Conservation (phyloP, 2,329 filamentous ascomycete genomes). For the Aspergillus sp. region DNA sequence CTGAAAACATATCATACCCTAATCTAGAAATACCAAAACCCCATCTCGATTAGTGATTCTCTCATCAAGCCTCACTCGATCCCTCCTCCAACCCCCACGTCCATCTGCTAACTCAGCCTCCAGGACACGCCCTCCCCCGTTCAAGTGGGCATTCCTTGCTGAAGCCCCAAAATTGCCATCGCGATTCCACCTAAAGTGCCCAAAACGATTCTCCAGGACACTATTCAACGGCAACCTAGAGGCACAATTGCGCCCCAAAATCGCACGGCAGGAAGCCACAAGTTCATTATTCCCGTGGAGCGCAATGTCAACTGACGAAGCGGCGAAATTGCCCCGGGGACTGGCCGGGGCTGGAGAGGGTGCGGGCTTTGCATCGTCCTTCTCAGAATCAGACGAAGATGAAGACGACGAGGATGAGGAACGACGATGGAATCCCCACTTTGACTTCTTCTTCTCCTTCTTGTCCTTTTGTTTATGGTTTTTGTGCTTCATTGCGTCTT, state of each 20-base stretch:
- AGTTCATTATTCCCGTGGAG: slow-evolving; percentile 37
- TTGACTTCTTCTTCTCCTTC: slow-evolving; percentile 10
- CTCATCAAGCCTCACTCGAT: slow-evolving; percentile 38
- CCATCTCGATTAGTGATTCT: slow-evolving; percentile 41
- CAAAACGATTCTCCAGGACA: slow-evolving; percentile 39
- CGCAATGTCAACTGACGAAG: slow-evolving; percentile 31
- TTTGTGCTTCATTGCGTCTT: slow-evolving; percentile 44
- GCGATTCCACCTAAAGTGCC: slow-evolving; percentile 35
- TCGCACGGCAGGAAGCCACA: slow-evolving; percentile 35
- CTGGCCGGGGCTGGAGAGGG: not conserved
- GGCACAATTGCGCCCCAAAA: slow-evolving; percentile 31
- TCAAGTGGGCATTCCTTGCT: slow-evolving; percentile 31
- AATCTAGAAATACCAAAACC: slow-evolving; percentile 30
- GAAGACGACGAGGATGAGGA: not conserved
- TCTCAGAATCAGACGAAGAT: not conserved
- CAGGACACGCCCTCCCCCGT: slow-evolving; percentile 32
- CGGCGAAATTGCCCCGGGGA: slow-evolving; percentile 39
- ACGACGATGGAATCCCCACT: slow-evolving; percentile 1
- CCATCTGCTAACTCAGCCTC: slow-evolving; percentile 38
- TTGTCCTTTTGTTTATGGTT: slow-evolving; percentile 10
- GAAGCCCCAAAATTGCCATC: slow-evolving; percentile 39
- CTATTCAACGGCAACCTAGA: slow-evolving; percentile 38
- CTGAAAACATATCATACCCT: not conserved
- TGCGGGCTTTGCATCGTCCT: not conserved
- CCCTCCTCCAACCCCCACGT: slow-evolving; percentile 31